A percentile compares a stretch with the other conserved stretches of the same genome.
phyloP scores from a whole-genome alignment of 106 monocot genomes.

The Dendrobium nobile region DNA sequence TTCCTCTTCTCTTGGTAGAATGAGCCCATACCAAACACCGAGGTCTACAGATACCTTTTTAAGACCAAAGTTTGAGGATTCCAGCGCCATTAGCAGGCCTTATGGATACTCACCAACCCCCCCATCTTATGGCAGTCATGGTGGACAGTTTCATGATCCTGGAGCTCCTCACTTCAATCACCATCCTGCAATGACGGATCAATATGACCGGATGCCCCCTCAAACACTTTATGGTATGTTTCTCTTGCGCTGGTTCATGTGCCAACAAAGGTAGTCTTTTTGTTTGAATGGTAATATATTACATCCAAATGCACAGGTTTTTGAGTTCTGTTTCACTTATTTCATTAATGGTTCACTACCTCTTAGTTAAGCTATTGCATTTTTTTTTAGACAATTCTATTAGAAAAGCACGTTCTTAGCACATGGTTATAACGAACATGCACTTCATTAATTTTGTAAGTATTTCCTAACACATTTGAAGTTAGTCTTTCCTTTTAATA shows the following conservation, averaged over 20 bases:
- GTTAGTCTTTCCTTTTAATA: constrained; percentile 1
- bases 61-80: constrained; percentile 6
- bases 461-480: neutral
- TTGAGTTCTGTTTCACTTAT: neutral
- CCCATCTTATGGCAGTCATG: constrained; percentile 18
- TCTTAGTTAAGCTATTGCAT: neutral
- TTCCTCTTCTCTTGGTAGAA: constrained; percentile 7
- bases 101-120: neutral
- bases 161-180: constrained; percentile 12
- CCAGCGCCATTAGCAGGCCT: neutral
- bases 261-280: neutral
- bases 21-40: constrained; percentile 4
- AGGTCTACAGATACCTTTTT: constrained; percentile 3
- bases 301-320: neutral
- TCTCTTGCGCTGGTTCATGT: neutral
- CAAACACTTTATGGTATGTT: constrained; percentile 26
- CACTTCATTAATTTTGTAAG: neutral
- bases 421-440: too few relatives aligned
- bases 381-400: neutral
- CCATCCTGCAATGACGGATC: constrained; percentile 9
- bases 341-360: neutral
- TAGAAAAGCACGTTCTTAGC: neutral
- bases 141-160: constrained; percentile 4
- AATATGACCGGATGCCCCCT: constrained; percentile 9
- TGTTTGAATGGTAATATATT: neutral